Evolutionary conservation across 495 filamentous ascomycete genomes (phyloP).

Genomic region (Aspergillus sparsus): DNA sequence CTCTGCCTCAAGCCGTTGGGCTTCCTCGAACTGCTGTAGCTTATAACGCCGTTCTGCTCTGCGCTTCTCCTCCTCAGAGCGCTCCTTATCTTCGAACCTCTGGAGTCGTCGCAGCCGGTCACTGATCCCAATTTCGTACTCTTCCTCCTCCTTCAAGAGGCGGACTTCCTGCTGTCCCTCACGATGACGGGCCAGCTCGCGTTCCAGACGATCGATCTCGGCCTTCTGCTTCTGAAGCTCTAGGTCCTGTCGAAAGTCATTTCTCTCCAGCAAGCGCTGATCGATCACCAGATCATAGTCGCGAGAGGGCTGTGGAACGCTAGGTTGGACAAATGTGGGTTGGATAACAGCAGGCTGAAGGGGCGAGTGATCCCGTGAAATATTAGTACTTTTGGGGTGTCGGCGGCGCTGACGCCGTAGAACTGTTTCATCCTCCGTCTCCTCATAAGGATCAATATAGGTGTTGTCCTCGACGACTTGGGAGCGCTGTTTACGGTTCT

Average conservation of each 20-base stretch:
- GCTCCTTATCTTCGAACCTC: conserved; percentile 35
- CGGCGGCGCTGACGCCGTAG: conserved; percentile 25
- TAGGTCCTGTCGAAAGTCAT: conserved; percentile 42
- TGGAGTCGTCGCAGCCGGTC: conserved; percentile 37
- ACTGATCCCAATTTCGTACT: conserved; percentile 40
- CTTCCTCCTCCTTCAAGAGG: conserved; percentile 36
- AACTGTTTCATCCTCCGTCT: conserved; percentile 35
- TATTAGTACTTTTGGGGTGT: conserved; percentile 23
- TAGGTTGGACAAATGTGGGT: no score
- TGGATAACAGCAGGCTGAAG: neutral
- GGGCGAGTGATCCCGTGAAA: conserved; percentile 25
- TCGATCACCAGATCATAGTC: conserved; percentile 42
- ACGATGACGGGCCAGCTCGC: conserved; percentile 43
- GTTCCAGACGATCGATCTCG: conserved; percentile 48
- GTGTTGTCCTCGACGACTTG: conserved; percentile 16
- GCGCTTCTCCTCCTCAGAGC: conserved; percentile 34
- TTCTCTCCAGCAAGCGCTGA: conserved; percentile 40
- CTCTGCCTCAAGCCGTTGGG: conserved; percentile 35
- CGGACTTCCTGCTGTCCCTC: conserved; percentile 29
- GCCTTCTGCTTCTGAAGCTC: conserved; percentile 44
- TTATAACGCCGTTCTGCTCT: conserved; percentile 33
- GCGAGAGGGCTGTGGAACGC: conserved; percentile 20
- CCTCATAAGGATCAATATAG: conserved; percentile 25
- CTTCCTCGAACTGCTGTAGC: conserved; percentile 36
- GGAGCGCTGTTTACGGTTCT: conserved; percentile 21